These are phyloP conservation scores for Juglanconis sp. DNA, from an alignment of 2,329 filamentous ascomycete genomes.

Conservation along the genomic window DNA sequence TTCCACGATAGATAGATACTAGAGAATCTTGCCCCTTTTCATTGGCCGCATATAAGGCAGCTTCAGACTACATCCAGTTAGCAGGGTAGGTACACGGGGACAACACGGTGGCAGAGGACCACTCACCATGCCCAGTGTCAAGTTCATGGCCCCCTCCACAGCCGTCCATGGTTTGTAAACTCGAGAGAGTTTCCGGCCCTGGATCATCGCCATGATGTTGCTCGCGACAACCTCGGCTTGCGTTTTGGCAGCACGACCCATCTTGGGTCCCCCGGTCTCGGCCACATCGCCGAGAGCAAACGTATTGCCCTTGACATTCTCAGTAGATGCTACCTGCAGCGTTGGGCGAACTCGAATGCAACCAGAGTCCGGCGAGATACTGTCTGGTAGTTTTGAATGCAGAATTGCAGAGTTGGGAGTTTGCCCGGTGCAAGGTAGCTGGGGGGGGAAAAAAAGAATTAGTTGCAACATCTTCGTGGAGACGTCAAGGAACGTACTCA, in stretches of 20 bases:
- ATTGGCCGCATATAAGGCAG: neutral
- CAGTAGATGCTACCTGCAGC: slow-evolving; percentile 48
- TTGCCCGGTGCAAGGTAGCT: slow-evolving; percentile 61
- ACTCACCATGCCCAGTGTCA: slow-evolving; percentile 52
- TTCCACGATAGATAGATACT: neutral
- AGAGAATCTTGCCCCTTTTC: neutral
- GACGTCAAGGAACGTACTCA: slow-evolving; percentile 5
- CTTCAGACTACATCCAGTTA: neutral
- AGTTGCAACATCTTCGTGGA: neutral
- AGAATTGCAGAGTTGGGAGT: slow-evolving; percentile 52
- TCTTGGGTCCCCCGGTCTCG: slow-evolving; percentile 49
- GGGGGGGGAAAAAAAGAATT: neutral
- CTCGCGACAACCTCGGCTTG: slow-evolving; percentile 52
- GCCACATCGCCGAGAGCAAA: slow-evolving; percentile 65
- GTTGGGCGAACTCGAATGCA: slow-evolving; percentile 53
- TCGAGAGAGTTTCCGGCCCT: slow-evolving; percentile 35
- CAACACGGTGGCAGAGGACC: too few relatives aligned
- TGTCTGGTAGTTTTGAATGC: slow-evolving; percentile 36
- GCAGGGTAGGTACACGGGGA: neutral
- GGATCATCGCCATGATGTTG: slow-evolving; percentile 50
- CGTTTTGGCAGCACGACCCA: slow-evolving; percentile 47
- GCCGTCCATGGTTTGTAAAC: slow-evolving; percentile 40
- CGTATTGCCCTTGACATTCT: slow-evolving; percentile 46
- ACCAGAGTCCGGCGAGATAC: slow-evolving; percentile 41
- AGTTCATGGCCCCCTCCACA: slow-evolving; percentile 49